phyloP scores from a whole-genome alignment of 2,329 filamentous ascomycete genomes.

The Fusarium paranaense region DNA sequence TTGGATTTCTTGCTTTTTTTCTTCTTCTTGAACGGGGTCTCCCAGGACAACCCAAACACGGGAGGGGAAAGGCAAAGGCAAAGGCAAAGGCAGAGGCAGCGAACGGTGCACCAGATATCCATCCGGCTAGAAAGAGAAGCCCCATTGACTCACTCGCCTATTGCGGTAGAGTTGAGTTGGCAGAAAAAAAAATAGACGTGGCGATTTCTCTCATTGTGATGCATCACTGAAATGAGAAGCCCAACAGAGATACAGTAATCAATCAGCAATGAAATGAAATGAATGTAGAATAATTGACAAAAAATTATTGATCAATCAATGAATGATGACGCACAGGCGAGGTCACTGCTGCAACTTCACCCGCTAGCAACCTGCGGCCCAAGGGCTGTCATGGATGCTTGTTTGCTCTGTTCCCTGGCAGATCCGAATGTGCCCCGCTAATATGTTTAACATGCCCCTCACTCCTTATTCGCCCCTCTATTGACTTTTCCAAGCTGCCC shows the following conservation, averaged over 20 bases:
- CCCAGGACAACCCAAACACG: constrained; percentile 10
- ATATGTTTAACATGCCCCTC: constrained; percentile 39
- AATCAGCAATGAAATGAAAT: constrained; percentile 5
- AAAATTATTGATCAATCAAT: constrained; percentile 5
- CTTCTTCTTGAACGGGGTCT: constrained; percentile 10
- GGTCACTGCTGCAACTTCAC: constrained; percentile 35
- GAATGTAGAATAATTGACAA: constrained; percentile 2
- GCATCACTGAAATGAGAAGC: constrained; percentile 18
- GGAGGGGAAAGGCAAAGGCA: constrained; percentile 20
- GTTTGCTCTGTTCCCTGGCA: constrained; percentile 25
- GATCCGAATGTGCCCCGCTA: constrained; percentile 37
- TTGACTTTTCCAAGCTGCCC: constrained; percentile 34
- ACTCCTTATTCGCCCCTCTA: constrained; percentile 40
- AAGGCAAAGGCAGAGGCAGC: constrained; percentile 19
- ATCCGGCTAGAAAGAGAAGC: constrained; percentile 26
- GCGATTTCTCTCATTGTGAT: constrained; percentile 31
- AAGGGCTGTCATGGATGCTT: constrained; percentile 37
- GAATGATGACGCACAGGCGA: constrained; percentile 37
- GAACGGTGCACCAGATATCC: constrained; percentile 22
- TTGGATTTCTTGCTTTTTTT: constrained; percentile 29
- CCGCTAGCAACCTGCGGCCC: constrained; percentile 26
- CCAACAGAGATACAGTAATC: constrained; percentile 14
- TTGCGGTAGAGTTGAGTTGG: constrained; percentile 19
- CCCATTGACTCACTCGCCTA: constrained; percentile 36
- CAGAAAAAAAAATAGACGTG: constrained; percentile 36